Evolutionary conservation across 2,329 filamentous ascomycete genomes (phyloP).

Genomic region (Botrytis porri): DNA sequence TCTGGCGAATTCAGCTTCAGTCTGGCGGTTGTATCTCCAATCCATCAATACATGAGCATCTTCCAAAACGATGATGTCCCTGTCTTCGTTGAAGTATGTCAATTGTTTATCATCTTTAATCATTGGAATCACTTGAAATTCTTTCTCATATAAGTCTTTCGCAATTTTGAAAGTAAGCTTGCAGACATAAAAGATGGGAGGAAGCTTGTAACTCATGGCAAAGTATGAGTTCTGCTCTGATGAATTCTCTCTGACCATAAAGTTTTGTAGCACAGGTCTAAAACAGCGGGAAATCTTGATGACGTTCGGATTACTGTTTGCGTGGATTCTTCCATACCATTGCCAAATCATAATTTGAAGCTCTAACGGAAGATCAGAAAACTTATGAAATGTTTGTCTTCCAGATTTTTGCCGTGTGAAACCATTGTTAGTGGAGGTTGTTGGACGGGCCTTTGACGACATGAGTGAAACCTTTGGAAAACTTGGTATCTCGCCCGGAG

Average conservation of each 20-base stretch:
- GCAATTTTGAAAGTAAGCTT: neutral
- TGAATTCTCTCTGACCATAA: neutral
- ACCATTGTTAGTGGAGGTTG: neutral
- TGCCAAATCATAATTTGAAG: neutral
- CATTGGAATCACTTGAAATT: neutral
- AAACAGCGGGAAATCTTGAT: neutral
- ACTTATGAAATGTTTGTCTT: neutral
- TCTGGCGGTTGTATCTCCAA: constrained; percentile 6
- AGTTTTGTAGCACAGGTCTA: too few species aligned
- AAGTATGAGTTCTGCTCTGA: neutral
- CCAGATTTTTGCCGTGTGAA: neutral
- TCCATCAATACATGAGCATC: neutral
- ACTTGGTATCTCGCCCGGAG: neutral
- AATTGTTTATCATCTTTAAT: neutral
- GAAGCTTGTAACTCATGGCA: neutral
- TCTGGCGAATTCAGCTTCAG: neutral
- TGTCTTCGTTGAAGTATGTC: constrained; percentile 2
- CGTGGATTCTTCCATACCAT: constrained; percentile 1
- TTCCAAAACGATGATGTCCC: neutral
- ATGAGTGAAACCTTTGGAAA: neutral
- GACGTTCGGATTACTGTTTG: neutral
- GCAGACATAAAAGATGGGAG: neutral
- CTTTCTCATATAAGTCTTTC: neutral
- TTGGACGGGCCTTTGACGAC: neutral
- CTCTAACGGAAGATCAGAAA: neutral